Evolutionary conservation across 1,284 basidiomycete genomes (phyloP).

Genomic region (Sporisorium graminicola): DNA sequence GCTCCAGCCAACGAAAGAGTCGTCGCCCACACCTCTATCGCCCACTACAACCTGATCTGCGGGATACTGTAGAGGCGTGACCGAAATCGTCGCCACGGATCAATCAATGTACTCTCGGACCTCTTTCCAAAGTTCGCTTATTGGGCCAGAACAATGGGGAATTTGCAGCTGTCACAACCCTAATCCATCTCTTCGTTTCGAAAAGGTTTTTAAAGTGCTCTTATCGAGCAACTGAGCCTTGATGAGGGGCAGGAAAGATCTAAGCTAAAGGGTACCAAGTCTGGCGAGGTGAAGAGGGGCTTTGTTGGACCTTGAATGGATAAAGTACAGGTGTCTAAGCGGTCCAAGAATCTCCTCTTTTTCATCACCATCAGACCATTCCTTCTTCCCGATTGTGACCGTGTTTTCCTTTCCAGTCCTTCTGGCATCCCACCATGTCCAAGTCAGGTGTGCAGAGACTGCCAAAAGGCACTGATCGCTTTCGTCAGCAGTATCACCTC

Average conservation of each 20-base stretch:
- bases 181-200: not conserved
- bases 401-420: not conserved
- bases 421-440: constrained; percentile 10
- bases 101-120: constrained; percentile 4
- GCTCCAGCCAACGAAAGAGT: not conserved
- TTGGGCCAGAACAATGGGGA: not conserved
- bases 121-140: not conserved
- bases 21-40: not conserved
- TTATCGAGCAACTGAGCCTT: not conserved
- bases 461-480: not conserved
- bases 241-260: not conserved
- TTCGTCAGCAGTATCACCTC: constrained; percentile 2
- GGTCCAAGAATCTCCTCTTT: too few species aligned
- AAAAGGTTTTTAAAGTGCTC: not conserved
- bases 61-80: not conserved
- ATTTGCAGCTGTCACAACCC: not conserved
- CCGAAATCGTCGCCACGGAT: not conserved
- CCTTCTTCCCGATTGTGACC: not conserved
- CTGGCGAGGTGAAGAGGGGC: too few species aligned
- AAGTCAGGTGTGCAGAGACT: constrained; percentile 10
- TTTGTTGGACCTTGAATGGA: too few species aligned
- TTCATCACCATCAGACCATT: too few species aligned
- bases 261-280: not conserved
- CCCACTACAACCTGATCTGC: not conserved
- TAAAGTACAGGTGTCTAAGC: too few species aligned